Evolutionary conservation across 108 stramenopile genomes (phyloP), one percentile per base, ranked within the genome.

Genomic region (Fragilaria crotonensis): DNA sequence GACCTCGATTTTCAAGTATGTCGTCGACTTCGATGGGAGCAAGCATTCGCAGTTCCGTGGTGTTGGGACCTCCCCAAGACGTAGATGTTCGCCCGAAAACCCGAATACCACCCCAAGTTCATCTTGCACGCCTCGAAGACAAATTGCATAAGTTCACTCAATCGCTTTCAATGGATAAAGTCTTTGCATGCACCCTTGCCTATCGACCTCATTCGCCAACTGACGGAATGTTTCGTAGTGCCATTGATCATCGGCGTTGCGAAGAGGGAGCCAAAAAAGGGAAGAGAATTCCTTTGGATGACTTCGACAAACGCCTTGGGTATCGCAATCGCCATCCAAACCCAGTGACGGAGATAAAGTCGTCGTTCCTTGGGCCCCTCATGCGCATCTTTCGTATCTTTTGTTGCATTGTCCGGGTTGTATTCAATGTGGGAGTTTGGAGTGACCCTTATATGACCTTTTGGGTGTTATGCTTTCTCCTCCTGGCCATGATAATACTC

Each of bases 371-470:
- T 21, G 82, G 72, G 4, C 82, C 82, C 1, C 45, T n/a, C 20
- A 79, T 83, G 76, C 68, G 73, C 5, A 79, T 79, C 4, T 64
- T 75, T 30, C 60, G 71, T 17, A 64, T 83, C 58, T 48, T 57
- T 25, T 48, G 78, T 1, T 77, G 62, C 51, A 45, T 51, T 21
- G 41, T 58, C 23, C 78, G 89, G 29, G 67, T 85, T 29, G 33
- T 44, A 2, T 90, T 83, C 67, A 85, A 90, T 45, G 62, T 82
- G 7, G 70, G 78, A 7, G 71, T 71, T n/a, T 86, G 89, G 89
- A 78, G 73, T 52, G 89, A 90, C 67, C 89, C 89, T 2, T 80
- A 58, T 45, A 47, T 90, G 32, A 77, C 89, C 2, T 83, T 79
- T 45, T 83, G 78, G 78, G 32, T 79, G 0, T 74, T 78, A 53